A percentile compares a stretch with the other conserved stretches of the same genome.
phyloP scores from a whole-genome alignment of 805 yeast genomes.

The Candida mattraensis region DNA sequence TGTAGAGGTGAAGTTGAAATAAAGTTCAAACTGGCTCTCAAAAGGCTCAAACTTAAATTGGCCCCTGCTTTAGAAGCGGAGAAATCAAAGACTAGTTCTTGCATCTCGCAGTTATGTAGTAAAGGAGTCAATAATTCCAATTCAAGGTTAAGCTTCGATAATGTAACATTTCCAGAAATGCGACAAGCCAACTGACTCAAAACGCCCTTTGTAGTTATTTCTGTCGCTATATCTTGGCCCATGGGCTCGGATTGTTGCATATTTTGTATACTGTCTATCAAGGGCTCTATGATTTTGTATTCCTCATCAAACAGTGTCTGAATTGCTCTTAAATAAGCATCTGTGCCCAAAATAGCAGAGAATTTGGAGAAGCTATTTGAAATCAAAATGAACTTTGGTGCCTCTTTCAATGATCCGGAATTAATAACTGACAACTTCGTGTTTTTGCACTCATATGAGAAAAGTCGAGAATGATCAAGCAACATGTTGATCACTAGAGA shows the following conservation, averaged over 20 bases:
- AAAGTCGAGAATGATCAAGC: conserved; percentile 13
- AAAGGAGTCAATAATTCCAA: conserved; percentile 19
- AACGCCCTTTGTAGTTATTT: neutral
- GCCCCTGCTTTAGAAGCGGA: conserved; percentile 12
- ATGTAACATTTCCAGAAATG: conserved; percentile 7
- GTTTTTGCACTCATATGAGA: conserved; percentile 17
- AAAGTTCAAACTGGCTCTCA: conserved; percentile 9
- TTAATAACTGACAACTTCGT: conserved; percentile 17
- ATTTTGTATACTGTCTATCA: conserved; percentile 10
- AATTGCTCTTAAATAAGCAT: conserved; percentile 20
- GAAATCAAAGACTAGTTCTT: conserved; percentile 11
- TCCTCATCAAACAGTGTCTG: conserved; percentile 26
- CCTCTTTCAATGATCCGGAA: conserved; percentile 22
- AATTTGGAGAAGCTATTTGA: conserved; percentile 17
- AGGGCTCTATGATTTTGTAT: conserved; percentile 19
- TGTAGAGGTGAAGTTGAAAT: conserved; percentile 7
- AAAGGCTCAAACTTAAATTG: conserved; percentile 10
- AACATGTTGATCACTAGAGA: conserved; percentile 1
- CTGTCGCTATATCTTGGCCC: neutral
- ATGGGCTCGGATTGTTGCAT: neutral
- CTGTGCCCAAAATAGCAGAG: conserved; percentile 23
- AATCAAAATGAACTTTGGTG: conserved; percentile 23
- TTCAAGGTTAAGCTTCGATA: conserved; percentile 12
- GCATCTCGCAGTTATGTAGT: conserved; percentile 18
- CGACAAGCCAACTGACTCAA: conserved; percentile 3